Conservation (phyloP, 2,329 filamentous ascomycete genomes). For the Exophiala xenobiotica region DNA sequence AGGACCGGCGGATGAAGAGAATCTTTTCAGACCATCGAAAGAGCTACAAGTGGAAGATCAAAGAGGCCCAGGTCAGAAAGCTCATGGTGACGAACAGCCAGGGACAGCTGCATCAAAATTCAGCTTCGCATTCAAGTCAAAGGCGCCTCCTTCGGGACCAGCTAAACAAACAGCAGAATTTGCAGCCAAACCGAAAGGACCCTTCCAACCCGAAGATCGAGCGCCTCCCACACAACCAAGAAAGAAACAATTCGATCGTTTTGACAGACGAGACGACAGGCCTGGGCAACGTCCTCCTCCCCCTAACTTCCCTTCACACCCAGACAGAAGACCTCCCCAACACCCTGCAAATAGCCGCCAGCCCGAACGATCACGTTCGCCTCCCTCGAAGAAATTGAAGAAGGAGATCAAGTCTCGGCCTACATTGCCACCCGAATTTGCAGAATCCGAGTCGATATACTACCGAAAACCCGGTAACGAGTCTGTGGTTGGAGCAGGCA, state of each 20-base stretch:
- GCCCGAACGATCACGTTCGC: conserved; percentile 48
- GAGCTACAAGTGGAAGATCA: conserved; percentile 66
- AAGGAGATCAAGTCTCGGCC: conserved; percentile 71
- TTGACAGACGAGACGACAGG: conserved; percentile 45
- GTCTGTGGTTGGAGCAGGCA: conserved; percentile 91
- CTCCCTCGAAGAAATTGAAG: conserved; percentile 64
- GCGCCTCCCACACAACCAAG: conserved; percentile 39
- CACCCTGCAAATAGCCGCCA: conserved; percentile 47
- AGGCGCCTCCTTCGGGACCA: conserved; percentile 58
- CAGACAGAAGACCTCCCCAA: conserved; percentile 39
- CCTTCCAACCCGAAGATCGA: conserved; percentile 40
- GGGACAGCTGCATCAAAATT: conserved; percentile 66
- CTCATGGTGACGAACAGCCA: conserved; percentile 53
- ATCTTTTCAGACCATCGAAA: conserved; percentile 63
- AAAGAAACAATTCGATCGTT: conserved; percentile 34
- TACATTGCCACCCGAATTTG: conserved; percentile 68
- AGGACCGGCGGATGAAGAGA: conserved; percentile 54
- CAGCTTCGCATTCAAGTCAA: conserved; percentile 89
- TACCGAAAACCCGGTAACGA: conserved; percentile 96
- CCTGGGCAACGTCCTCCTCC: conserved; percentile 35
- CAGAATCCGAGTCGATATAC: conserved; percentile 82
- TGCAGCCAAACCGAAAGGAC: conserved; percentile 43
- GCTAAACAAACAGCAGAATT: conserved; percentile 53
- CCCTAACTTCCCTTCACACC: conserved; percentile 35
- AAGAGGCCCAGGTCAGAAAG: conserved; percentile 52